Evolutionary conservation across 192 early-diverging fungal species (phyloP), one percentile per base, ranked within the genome.

Genomic region (Mortierella antarctica): DNA sequence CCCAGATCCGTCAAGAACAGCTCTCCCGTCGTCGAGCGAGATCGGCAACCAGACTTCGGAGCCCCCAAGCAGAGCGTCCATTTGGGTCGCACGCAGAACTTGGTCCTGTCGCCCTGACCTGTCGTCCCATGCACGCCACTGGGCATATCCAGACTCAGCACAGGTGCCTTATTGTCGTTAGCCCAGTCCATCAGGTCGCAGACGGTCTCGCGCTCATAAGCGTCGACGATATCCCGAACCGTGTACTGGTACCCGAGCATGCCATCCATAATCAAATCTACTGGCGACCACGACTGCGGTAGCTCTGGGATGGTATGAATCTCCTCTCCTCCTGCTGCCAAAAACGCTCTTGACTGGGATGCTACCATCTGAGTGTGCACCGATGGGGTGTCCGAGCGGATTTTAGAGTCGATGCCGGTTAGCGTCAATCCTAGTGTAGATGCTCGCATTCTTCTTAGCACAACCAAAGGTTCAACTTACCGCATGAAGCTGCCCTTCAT

Each of bases 1-100:
- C 93, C 93, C 40, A 94, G 84, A 73, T 95, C 94, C 9, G 92
- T 92, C 57, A 95, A 69, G 67, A 93, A 91, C 63, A 95, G 67
- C 60, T 93, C 93, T 41, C 93, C 94, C 10, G 88, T 86, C 2
- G 88, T 83, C 48, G 85, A 80, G 45, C 88, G 77, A 4, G 87
- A 85, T 12, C 80, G 72, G 60, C 91, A 90, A 6, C 91, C 92
- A 20, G 82, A 82, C 69, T 89, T 91, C 6, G 94, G 94, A 3
- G 92, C 88, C 15, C 92, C 93, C 44, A 94, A 82, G 45, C 93
- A 90, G 2, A 95, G 73, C 2, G 93, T 94, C 93, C 93, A 95
- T 81, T 91, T 92, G 6, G 93, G 89, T 23, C 64, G 72, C 48
- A 95, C 86, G 77, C 89, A 86, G 56, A 80, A 80, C 49, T 80